These are phyloP conservation scores for Diaporthe citri DNA, from an alignment of 2,329 filamentous ascomycete genomes.

Conservation along the genomic window DNA sequence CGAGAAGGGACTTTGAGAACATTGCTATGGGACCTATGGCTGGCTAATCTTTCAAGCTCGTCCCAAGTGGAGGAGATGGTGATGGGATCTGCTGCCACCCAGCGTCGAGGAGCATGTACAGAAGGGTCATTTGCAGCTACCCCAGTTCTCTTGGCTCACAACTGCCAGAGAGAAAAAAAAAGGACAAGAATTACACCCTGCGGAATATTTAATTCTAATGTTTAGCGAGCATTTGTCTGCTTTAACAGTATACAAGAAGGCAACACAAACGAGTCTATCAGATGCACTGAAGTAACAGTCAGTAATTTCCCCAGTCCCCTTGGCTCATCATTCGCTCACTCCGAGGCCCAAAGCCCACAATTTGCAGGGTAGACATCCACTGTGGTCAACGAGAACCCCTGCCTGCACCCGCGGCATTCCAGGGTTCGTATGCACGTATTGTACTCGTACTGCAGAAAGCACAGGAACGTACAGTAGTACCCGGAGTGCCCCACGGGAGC, in stretches of 20 bases:
- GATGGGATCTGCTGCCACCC: not conserved
- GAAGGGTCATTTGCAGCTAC: not conserved
- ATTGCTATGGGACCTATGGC: not conserved
- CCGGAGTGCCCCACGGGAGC: conserved; percentile 25
- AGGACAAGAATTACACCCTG: not conserved
- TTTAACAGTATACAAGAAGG: not conserved
- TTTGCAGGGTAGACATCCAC: not conserved
- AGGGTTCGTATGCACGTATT: not conserved
- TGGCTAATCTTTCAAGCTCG: not conserved
- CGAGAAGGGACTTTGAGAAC: not conserved
- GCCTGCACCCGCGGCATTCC: not conserved
- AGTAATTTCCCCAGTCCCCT: not conserved
- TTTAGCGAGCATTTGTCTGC: not conserved
- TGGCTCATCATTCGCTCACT: not conserved
- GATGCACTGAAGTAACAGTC: not conserved
- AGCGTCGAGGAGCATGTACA: not conserved
- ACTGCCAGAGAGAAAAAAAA: not conserved
- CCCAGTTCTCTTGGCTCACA: not conserved
- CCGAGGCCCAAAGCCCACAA: conserved; percentile 5
- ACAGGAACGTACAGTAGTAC: conserved; percentile 8
- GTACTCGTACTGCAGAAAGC: not conserved
- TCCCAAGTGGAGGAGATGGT: not conserved
- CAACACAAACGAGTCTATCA: not conserved
- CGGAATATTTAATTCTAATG: not conserved
- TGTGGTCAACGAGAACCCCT: no score